Evolutionary conservation across 345 rosid genomes (phyloP).

Genomic region (Eucalyptus sp.): DNA sequence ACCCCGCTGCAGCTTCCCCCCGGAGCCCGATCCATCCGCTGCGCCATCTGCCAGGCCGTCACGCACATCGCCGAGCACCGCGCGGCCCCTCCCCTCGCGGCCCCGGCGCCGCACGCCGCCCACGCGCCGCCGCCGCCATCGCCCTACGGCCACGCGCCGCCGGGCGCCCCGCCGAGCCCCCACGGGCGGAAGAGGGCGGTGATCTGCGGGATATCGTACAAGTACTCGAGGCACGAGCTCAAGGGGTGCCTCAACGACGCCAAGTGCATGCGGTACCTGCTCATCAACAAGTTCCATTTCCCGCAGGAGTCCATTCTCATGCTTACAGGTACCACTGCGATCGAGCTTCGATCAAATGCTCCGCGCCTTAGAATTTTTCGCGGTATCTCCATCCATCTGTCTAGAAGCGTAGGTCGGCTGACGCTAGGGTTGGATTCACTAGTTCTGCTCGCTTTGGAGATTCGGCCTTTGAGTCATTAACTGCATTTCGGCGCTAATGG

Average conservation of each 20-base stretch:
- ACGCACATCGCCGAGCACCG: slow-evolving; percentile 70
- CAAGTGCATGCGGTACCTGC: slow-evolving; percentile 81
- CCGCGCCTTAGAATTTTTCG: neutral
- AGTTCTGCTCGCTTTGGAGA: neutral
- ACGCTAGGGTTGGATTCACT: neutral
- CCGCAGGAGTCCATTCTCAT: slow-evolving; percentile 66
- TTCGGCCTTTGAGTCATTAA: neutral
- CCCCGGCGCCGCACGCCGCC: neutral
- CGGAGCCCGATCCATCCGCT: slow-evolving; percentile 73
- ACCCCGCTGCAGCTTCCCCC: slow-evolving; percentile 62
- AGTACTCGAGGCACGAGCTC: slow-evolving; percentile 67
- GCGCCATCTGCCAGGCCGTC: slow-evolving; percentile 65
- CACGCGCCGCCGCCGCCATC: slow-evolving; percentile 11
- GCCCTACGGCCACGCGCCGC: slow-evolving; percentile 39
- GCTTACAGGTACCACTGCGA: slow-evolving; percentile 53
- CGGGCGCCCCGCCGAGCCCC: slow-evolving; percentile 43
- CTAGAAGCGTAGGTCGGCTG: neutral
- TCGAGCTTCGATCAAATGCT: neutral
- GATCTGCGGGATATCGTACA: slow-evolving; percentile 77
- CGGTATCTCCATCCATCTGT: neutral
- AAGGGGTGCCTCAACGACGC: slow-evolving; percentile 90
- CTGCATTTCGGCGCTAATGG: neutral
- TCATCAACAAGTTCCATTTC: slow-evolving; percentile 61
- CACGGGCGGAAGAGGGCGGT: slow-evolving; percentile 78
- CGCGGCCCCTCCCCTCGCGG: slow-evolving; percentile 25